Conservation (phyloP, 495 filamentous ascomycete species). For the Saxophila tyrrhenica region DNA sequence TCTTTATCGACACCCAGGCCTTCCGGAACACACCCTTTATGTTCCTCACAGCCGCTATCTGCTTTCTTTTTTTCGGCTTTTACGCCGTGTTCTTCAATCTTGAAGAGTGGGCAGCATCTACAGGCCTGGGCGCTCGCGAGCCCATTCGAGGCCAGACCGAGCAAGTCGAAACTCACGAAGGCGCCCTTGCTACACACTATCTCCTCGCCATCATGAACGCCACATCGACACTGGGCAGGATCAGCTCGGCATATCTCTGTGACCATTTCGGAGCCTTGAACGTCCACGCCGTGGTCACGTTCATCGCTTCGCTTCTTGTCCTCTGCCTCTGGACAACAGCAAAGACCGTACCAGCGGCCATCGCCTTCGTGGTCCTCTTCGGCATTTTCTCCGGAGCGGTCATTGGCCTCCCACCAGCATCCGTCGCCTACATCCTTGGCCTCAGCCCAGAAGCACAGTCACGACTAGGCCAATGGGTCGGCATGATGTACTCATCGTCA, state of each 20-base stretch:
- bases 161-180: slow-evolving; percentile 9
- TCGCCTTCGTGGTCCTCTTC: slow-evolving; percentile 34
- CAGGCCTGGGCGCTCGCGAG: slow-evolving; percentile 27
- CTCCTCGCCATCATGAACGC: slow-evolving; percentile 36
- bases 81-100: slow-evolving; percentile 37
- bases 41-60: slow-evolving; percentile 26
- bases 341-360: slow-evolving; percentile 16
- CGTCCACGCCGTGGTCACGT: slow-evolving; percentile 28
- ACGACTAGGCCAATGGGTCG: slow-evolving; percentile 34
- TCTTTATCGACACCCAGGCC: slow-evolving; percentile 30
- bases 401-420: slow-evolving; percentile 34
- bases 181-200: slow-evolving; percentile 32
- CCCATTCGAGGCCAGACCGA: slow-evolving; percentile 3
- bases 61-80: slow-evolving; percentile 35
- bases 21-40: slow-evolving; percentile 26
- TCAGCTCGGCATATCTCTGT: slow-evolving; percentile 22
- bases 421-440: slow-evolving; percentile 31
- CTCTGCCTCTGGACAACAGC: slow-evolving; percentile 30
- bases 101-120: slow-evolving; percentile 34
- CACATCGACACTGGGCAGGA: slow-evolving; percentile 28
- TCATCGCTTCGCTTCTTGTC: slow-evolving; percentile 26
- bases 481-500: slow-evolving; percentile 35
- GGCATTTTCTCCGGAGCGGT: slow-evolving; percentile 31
- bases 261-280: slow-evolving; percentile 28
- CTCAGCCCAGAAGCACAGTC: slow-evolving; percentile 11